These are phyloP conservation scores for Monosporascus sp. DNA, from an alignment of 2,329 filamentous ascomycete species.

Conservation along the genomic window DNA sequence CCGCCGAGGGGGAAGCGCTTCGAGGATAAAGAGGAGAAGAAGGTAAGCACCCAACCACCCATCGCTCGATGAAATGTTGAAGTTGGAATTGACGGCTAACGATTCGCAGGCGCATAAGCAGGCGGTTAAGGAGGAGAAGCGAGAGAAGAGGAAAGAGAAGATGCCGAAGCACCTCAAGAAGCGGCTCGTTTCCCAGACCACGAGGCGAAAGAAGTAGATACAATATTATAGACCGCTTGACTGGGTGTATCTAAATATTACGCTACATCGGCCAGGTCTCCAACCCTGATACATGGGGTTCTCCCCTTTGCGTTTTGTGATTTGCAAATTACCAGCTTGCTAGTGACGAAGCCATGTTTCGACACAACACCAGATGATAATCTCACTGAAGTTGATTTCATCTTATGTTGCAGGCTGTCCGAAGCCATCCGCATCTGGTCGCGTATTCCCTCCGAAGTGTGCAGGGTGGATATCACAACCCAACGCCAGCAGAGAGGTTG, in stretches of 20 bases:
- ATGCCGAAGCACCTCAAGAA: constrained; percentile 97
- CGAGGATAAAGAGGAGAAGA: constrained; percentile 87
- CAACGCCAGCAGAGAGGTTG: too few relatives aligned
- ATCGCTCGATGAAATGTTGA: neutral
- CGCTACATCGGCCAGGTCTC: too few relatives aligned
- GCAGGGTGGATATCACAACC: too few relatives aligned
- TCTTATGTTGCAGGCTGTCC: too few relatives aligned
- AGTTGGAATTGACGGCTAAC: constrained; percentile 16
- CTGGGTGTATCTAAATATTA: neutral
- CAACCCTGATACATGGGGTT: too few relatives aligned
- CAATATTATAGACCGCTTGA: neutral
- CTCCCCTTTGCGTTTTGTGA: too few relatives aligned
- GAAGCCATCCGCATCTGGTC: too few relatives aligned
- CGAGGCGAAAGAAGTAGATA: constrained; percentile 57
- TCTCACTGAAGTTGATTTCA: too few relatives aligned
- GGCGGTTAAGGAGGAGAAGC: constrained; percentile 90
- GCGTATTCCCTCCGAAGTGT: too few relatives aligned
- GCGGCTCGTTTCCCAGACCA: constrained; percentile 62
- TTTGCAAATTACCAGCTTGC: too few relatives aligned
- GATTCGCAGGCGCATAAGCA: constrained; percentile 63
- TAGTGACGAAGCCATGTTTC: too few relatives aligned
- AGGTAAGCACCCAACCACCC: constrained; percentile 37
- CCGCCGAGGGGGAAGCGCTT: constrained; percentile 76
- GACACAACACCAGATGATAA: too few relatives aligned
- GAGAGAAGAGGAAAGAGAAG: constrained; percentile 88